Base-by-base conservation (phyloP, 345 rosid genomes). In the Garcia nutans region DNA sequence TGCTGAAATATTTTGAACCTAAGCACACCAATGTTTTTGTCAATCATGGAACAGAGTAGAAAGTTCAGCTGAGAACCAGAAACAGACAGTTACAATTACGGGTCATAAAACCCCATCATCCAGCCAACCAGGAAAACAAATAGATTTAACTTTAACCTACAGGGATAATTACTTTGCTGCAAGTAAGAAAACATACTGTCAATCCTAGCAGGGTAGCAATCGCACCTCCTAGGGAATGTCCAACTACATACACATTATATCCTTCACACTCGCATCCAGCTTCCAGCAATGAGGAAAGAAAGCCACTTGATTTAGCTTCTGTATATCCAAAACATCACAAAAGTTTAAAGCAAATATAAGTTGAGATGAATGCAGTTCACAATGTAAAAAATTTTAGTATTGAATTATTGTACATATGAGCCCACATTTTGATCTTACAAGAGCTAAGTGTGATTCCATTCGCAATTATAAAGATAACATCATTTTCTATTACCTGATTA, bases 151-250 rank as follows among this genome's bases (percentile, higher is more conserved):
- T 64, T 17, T 64, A 65, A 65, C 71, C 71, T n/a, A 22, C 12
- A 68, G 20, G 17, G 33, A 54, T 26, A 61, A 84, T 60, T 31
- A 64, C 50, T 70, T 65, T 8, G 65, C 10, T 55, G 49, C 22
- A 26, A 76, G 77, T 9, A n/a, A 77, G 45, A 61, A 52, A 79
- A 69, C 91, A 71, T 92, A 92, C 97, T 79, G 91, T 90, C 56
- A 95, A 28, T 81, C 97, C 99, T 47, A 95, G 86, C 83, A 95
- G 64, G 50, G 96, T 81, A 82, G 97, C 92, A 70, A 95, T 91
- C 33, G 99, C 92, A 82, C 97, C 99, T 84, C 99, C 96, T 15
- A 95, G 83, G 59, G 99, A 95, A 73, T 95, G 99, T 15, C 99
- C 97, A 49, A 93, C 93, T 70, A 93, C 82, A 70, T 88, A 85